phyloP scores from a whole-genome alignment of 2,329 filamentous ascomycete species.

The Bipolaris sorokiniana region DNA sequence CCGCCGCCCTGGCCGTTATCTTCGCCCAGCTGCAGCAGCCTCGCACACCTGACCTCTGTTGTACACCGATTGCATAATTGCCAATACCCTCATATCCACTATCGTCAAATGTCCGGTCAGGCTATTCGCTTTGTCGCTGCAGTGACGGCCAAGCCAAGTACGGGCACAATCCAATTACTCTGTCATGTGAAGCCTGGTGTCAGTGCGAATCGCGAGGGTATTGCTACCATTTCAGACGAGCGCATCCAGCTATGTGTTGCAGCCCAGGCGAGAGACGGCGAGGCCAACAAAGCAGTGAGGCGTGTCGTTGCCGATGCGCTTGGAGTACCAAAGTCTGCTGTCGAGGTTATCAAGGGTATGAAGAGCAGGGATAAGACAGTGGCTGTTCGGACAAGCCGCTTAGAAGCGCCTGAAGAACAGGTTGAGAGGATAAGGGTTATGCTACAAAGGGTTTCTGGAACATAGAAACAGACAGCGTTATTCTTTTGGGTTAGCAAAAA shows the following conservation, averaged over 20 bases:
- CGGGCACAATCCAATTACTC: conserved; percentile 59
- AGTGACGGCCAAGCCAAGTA: conserved; percentile 24
- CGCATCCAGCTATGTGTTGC: conserved; percentile 69
- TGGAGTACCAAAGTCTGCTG: conserved; percentile 66
- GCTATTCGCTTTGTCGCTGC: conserved; percentile 39
- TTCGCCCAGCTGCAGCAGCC: background rate
- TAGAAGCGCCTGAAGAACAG: conserved; percentile 31
- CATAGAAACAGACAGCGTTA: background rate
- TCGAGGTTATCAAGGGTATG: conserved; percentile 66
- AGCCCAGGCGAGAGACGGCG: conserved; percentile 69
- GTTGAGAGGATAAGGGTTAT: conserved; percentile 30
- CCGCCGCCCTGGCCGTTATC: background rate
- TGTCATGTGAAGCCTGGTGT: conserved; percentile 73
- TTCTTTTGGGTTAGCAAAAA: background rate
- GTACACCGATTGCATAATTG: background rate
- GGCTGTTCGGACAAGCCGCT: conserved; percentile 17
- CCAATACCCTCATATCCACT: background rate
- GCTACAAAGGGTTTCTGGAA: background rate
- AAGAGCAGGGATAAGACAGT: conserved; percentile 69
- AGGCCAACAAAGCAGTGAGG: conserved; percentile 71
- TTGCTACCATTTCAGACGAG: conserved; percentile 62
- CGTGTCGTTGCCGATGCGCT: conserved; percentile 68
- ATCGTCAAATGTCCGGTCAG: conserved; percentile 9
- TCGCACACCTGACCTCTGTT: conserved; percentile 17
- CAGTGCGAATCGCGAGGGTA: conserved; percentile 66